These are phyloP conservation scores for Galerina sulciceps DNA, from an alignment of 768 basidiomycete genomes.

Conservation along the genomic window DNA sequence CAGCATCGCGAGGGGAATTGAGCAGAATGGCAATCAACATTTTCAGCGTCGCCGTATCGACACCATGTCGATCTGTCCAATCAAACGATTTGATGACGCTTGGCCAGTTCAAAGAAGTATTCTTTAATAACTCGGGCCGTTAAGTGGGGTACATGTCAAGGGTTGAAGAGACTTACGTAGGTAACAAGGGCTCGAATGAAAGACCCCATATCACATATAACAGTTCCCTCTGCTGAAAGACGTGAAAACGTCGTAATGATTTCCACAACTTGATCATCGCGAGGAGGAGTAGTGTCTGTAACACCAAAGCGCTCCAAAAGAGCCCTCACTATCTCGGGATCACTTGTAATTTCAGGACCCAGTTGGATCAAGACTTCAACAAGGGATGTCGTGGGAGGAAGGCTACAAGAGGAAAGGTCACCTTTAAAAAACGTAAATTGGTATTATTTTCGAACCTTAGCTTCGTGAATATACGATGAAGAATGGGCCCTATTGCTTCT, in stretches of 20 bases:
- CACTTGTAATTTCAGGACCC: slow-evolving; percentile 79
- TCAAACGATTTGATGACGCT: slow-evolving; percentile 87
- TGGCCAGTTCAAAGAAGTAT: slow-evolving; percentile 76
- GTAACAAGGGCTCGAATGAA: slow-evolving; percentile 74
- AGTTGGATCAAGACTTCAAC: slow-evolving; percentile 79
- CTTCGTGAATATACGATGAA: slow-evolving; percentile 75
- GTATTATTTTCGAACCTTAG: slow-evolving; percentile 54
- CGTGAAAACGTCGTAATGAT: slow-evolving; percentile 70
- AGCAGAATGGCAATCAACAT: slow-evolving; percentile 87
- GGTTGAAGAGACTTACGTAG: slow-evolving; percentile 57
- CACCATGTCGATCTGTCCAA: slow-evolving; percentile 78
- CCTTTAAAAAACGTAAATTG: slow-evolving; percentile 12
- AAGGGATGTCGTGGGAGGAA: slow-evolving; percentile 68
- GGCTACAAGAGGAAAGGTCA: slow-evolving; percentile 41
- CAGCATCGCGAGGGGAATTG: slow-evolving; percentile 77
- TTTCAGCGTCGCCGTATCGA: slow-evolving; percentile 89
- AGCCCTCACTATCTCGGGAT: slow-evolving; percentile 70
- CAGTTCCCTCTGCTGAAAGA: slow-evolving; percentile 72
- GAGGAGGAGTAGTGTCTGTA: slow-evolving; percentile 71
- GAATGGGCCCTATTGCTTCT: slow-evolving; percentile 73
- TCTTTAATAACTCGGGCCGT: slow-evolving; percentile 50
- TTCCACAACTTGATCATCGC: slow-evolving; percentile 72
- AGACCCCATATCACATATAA: slow-evolving; percentile 74
- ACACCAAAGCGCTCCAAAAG: slow-evolving; percentile 78
- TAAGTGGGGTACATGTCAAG: background rate